Evolutionary conservation across 106 monocot species (phyloP), one percentile per base, ranked within the genome.

Genomic region (Vanilla planifolia): DNA sequence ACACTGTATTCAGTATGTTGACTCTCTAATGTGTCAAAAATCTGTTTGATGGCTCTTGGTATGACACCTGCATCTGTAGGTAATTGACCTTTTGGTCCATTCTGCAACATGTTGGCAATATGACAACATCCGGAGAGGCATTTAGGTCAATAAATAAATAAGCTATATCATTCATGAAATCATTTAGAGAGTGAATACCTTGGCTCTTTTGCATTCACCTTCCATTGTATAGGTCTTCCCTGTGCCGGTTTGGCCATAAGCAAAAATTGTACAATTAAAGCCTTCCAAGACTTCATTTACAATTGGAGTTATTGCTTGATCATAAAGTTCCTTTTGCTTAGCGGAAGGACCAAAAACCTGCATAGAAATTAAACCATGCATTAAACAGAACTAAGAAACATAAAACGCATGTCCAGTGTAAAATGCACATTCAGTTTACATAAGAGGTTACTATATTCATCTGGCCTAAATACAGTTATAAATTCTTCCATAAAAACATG

Each of bases 171-270:
- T 0, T 21, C n/a, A 23, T 48, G 48, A 53, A 57, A 2, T 36
- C 35, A 57, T 2, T 57, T 2, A 41, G 29, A 33, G 23, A 24
- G 2, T 53, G 24, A 21, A 65, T 71, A 80, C 98, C 88, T 92
- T 99, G 25, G 84, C 51, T 51, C 66, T 79, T 77, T 75, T 74
- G 66, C 82, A 88, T 66, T 92, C 92, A 51, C 98, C 98, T 82
- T 98, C 98, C 98, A 98, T 98, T n/a, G 98, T 98, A 26, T 85
- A 88, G 25, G 96, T 98, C 41, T 98, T 98, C 3, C 96, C 96
- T 0, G 96, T 98, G 20, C 96, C 96, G 25, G 96, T 98, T 60
- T 98, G 96, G 0, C 96, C 96, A 79, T 98, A 98, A 2, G 96
- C 96, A 71, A 98, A 98, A 55, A 98, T 98, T 36, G 96, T 98